Evolutionary conservation across 2,329 filamentous ascomycete species (phyloP).

Genomic region (Allantophomopsis lycopodina): DNA sequence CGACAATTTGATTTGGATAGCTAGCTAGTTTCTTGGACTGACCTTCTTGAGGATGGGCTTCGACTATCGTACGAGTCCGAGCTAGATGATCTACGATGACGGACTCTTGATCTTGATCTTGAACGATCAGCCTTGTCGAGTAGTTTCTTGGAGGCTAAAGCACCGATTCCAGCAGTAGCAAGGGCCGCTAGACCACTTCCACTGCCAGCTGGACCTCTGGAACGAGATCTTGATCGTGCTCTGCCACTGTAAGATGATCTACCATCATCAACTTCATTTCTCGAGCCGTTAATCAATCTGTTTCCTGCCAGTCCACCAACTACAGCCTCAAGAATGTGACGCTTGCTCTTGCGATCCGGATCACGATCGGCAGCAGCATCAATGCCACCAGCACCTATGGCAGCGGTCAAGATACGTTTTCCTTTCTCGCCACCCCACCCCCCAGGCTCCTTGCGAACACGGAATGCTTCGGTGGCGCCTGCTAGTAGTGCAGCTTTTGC

Average conservation of each 20-base stretch:
- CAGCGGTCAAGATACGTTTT: slow-evolving; percentile 81
- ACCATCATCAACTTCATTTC: slow-evolving; percentile 43
- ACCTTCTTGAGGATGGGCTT: slow-evolving; percentile 14
- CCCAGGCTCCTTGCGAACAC: slow-evolving; percentile 76
- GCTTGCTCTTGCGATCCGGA: slow-evolving; percentile 61
- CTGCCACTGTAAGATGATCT: slow-evolving; percentile 21
- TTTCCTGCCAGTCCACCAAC: slow-evolving; percentile 81
- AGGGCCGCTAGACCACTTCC: slow-evolving; percentile 41
- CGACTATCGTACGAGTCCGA: slow-evolving; percentile 17
- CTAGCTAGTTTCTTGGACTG: slow-evolving; percentile 1
- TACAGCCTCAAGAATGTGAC: slow-evolving; percentile 74
- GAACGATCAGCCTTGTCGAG: slow-evolving; percentile 35
- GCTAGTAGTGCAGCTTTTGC: slow-evolving; percentile 84
- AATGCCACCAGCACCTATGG: slow-evolving; percentile 72
- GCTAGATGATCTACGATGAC: slow-evolving; percentile 12
- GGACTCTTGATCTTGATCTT: slow-evolving; percentile 18
- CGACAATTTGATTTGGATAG: background rate
- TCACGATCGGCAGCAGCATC: slow-evolving; percentile 59
- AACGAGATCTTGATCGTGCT: slow-evolving; percentile 56
- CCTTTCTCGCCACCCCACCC: slow-evolving; percentile 86
- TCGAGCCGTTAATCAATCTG: slow-evolving; percentile 70
- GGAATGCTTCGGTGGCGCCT: slow-evolving; percentile 84
- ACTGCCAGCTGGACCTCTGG: slow-evolving; percentile 35
- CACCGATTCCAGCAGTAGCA: slow-evolving; percentile 47
- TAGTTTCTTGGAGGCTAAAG: slow-evolving; percentile 47